Conservation (phyloP, 2,329 filamentous ascomycete species). For the Exophiala spinifera region DNA sequence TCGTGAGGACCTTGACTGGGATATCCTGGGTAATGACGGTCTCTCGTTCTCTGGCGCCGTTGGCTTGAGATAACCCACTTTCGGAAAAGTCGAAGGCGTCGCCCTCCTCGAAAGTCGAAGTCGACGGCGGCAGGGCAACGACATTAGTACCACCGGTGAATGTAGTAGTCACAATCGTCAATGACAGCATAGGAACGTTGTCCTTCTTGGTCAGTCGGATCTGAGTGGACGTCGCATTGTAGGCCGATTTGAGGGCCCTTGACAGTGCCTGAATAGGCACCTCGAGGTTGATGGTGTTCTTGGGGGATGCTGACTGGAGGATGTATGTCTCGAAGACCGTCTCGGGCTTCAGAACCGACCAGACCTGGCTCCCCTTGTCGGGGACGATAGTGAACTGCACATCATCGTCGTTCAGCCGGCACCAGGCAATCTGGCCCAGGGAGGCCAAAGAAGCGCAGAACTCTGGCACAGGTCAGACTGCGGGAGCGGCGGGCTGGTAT, state of each 20-base stretch:
- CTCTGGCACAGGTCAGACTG: constrained; percentile 41
- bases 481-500: constrained; percentile 11
- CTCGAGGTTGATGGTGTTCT: constrained; percentile 95
- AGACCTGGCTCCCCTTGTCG: constrained; percentile 91
- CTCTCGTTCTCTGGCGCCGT: constrained; percentile 69
- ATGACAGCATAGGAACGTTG: constrained; percentile 76
- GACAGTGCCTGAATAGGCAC: constrained; percentile 84
- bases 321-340: constrained; percentile 89
- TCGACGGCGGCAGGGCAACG: constrained; percentile 33
- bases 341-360: constrained; percentile 71
- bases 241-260: constrained; percentile 84
- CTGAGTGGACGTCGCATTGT: constrained; percentile 74
- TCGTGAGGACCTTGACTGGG: constrained; percentile 84
- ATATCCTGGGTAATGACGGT: constrained; percentile 94
- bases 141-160: constrained; percentile 52
- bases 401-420: constrained; percentile 80
- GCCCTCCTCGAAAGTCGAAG: constrained; percentile 21
- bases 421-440: constrained; percentile 81
- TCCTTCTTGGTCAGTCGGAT: constrained; percentile 93
- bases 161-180: constrained; percentile 82
- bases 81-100: constrained; percentile 39
- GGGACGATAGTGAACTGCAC: constrained; percentile 95
- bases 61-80: constrained; percentile 40
- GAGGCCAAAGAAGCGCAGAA: constrained; percentile 62
- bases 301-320: constrained; percentile 75